These are phyloP conservation scores for Phytopythium ostracodes DNA, from an alignment of 352 stramenopile species.

Conservation along the genomic window DNA sequence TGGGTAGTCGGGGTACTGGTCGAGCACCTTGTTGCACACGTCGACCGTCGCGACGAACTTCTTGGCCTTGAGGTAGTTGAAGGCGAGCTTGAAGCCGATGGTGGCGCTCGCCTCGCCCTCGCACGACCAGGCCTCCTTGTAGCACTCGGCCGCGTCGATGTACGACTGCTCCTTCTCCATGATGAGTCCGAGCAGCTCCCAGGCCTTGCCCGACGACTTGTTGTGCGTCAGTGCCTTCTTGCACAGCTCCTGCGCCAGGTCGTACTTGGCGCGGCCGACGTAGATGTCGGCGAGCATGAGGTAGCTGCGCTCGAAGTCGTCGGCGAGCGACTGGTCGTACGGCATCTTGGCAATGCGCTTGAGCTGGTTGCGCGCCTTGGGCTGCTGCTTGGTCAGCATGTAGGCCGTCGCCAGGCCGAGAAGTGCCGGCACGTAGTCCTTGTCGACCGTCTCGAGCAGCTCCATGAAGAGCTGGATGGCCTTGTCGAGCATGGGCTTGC, in stretches of 20 bases:
- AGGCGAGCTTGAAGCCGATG: conserved; percentile 94
- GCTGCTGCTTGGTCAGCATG: conserved; percentile 91
- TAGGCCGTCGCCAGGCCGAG: conserved; percentile 88
- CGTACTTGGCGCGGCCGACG: conserved; percentile 89
- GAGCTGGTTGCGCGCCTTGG: conserved; percentile 92
- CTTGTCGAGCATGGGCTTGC: conserved; percentile 84
- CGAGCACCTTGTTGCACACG: conserved; percentile 91
- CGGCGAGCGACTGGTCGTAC: conserved; percentile 81
- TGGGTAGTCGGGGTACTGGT: conserved; percentile 93
- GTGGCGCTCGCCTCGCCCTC: conserved; percentile 81
- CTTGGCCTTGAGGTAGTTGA: conserved; percentile 95
- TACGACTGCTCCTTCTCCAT: conserved; percentile 95
- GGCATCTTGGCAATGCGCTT: conserved; percentile 94
- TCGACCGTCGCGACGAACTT: conserved; percentile 90
- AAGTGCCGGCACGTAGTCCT: conserved; percentile 89
- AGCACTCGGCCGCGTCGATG: conserved; percentile 91
- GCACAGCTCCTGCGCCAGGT: conserved; percentile 91
- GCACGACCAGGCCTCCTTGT: conserved; percentile 87
- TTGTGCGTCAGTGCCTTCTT: conserved; percentile 92
- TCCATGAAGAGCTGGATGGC: conserved; percentile 89
- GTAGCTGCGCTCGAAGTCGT: conserved; percentile 94
- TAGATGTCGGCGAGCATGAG: conserved; percentile 93
- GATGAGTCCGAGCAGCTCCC: conserved; percentile 92
- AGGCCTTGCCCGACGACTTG: conserved; percentile 89
- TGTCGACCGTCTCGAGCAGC: conserved; percentile 81